These are phyloP conservation scores for Ceratobasidium sp. DNA, from an alignment of 1,284 basidiomycete species.

Conservation along the genomic window DNA sequence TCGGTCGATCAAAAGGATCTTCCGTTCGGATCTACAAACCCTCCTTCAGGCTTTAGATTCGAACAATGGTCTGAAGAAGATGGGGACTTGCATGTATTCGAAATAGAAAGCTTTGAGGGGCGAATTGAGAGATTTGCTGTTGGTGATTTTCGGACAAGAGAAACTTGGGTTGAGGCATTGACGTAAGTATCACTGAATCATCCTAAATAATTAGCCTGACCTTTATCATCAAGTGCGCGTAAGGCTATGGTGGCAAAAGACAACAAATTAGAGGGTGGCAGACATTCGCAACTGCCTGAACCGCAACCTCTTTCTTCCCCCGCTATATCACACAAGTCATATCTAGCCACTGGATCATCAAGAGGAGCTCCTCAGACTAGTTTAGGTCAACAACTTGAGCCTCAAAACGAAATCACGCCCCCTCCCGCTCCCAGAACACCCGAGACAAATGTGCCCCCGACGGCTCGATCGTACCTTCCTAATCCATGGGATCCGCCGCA, in stretches of 20 bases:
- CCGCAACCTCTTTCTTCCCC: too few species aligned
- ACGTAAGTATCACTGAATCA: slow-evolving; percentile 1
- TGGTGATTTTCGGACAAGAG: background rate
- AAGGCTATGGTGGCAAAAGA: background rate
- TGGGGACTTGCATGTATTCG: slow-evolving; percentile 26
- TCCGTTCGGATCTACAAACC: background rate
- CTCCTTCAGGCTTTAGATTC: background rate
- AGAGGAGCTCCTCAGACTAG: too few species aligned
- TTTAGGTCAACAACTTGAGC: too few species aligned
- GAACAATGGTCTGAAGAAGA: background rate
- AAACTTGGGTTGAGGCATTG: slow-evolving; percentile 8
- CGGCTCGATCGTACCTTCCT: background rate
- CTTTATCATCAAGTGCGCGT: background rate
- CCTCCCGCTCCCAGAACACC: background rate
- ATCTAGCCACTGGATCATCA: too few species aligned
- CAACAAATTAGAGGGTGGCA: too few species aligned
- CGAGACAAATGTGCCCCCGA: background rate
- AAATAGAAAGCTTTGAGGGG: slow-evolving; percentile 6
- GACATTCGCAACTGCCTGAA: too few species aligned
- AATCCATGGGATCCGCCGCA: slow-evolving; percentile 12
- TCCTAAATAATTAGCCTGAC: too few species aligned
- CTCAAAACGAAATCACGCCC: background rate
- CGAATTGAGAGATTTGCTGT: slow-evolving; percentile 19
- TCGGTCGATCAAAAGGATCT: slow-evolving; percentile 9
- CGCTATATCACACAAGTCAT: too few species aligned